Conservation (phyloP, 768 basidiomycete species). For the Mycena chlorophos region DNA sequence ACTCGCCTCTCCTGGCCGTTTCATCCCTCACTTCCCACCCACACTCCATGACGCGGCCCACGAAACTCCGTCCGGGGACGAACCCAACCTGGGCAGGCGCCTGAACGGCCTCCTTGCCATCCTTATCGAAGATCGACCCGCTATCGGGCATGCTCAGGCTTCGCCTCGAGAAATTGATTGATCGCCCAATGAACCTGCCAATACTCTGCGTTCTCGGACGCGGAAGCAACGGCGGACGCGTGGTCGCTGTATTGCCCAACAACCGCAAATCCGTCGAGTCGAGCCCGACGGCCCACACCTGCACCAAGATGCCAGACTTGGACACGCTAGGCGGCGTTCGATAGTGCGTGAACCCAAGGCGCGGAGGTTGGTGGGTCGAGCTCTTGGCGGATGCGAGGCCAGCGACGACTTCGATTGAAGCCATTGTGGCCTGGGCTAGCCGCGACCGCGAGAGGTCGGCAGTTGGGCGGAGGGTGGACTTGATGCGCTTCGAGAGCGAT, state of each 20-base stretch:
- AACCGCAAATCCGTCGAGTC: conserved; percentile 73
- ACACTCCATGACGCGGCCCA: conserved; percentile 78
- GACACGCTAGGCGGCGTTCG: conserved; percentile 73
- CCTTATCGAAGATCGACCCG: conserved; percentile 13
- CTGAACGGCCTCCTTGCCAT: conserved; percentile 18
- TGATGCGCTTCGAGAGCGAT: conserved; percentile 18
- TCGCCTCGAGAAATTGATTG: conserved; percentile 17
- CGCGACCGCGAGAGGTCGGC: conserved; percentile 77
- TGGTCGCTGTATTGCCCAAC: conserved; percentile 39
- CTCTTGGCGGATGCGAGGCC: conserved; percentile 40
- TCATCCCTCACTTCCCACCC: conserved; percentile 79
- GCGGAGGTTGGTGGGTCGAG: conserved; percentile 20
- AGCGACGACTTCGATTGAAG: conserved; percentile 74
- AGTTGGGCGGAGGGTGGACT: conserved; percentile 27
- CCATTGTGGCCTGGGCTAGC: conserved; percentile 86
- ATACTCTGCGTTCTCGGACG: conserved; percentile 20
- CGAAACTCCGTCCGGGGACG: conserved; percentile 85
- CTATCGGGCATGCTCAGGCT: conserved; percentile 17
- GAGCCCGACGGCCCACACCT: conserved; percentile 87
- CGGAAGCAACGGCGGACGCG: not conserved
- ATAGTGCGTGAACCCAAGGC: conserved; percentile 69
- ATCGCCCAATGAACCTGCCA: conserved; percentile 16
- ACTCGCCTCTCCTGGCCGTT: conserved; percentile 73
- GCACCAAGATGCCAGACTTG: conserved; percentile 70
- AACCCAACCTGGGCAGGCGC: conserved; percentile 57